Conservation (phyloP, 2,329 filamentous ascomycete species). For the Xylaria sp. region DNA sequence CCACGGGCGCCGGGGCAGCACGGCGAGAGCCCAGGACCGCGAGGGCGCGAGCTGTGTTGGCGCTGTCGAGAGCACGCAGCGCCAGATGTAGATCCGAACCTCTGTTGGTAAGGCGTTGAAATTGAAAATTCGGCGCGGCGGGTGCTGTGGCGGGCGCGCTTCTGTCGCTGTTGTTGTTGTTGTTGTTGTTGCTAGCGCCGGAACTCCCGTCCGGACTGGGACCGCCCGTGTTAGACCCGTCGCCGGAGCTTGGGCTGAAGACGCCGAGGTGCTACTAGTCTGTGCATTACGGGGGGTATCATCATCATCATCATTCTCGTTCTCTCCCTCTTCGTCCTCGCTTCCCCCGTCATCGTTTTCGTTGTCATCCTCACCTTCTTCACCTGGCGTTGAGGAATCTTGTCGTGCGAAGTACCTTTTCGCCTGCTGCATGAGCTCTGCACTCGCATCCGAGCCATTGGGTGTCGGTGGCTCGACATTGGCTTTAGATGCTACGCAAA, state of each 20-base stretch:
- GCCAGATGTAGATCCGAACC: conserved; percentile 42
- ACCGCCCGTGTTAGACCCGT: not conserved
- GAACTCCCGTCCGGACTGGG: too few species aligned
- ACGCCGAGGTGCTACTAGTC: too few species aligned
- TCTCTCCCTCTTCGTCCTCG: conserved; percentile 8
- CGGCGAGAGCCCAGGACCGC: conserved; percentile 36
- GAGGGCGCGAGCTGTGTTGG: conserved; percentile 5
- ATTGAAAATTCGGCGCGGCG: not conserved
- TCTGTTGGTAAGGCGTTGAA: conserved; percentile 36
- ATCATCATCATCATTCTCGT: not conserved
- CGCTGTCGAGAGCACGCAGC: conserved; percentile 32
- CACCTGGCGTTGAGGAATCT: not conserved
- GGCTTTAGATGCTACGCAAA: conserved; percentile 13
- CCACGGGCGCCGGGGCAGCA: conserved; percentile 28
- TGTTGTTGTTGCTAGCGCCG: too few species aligned
- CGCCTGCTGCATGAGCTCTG: conserved; percentile 35
- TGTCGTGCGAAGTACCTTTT: conserved; percentile 24
- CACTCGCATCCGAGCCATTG: conserved; percentile 21
- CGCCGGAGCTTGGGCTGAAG: not conserved
- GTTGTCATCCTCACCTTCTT: conserved; percentile 1
- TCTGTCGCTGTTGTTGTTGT: too few species aligned
- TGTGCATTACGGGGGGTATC: too few species aligned
- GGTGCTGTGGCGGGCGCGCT: not conserved
- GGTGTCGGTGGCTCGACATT: not conserved
- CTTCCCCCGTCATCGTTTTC: not conserved